Percentiles rank a stretch among this genome's conserved stretches.
Evolutionary conservation across 208 protist species (phyloP).

Genomic region (Leishmania aethiopica): DNA sequence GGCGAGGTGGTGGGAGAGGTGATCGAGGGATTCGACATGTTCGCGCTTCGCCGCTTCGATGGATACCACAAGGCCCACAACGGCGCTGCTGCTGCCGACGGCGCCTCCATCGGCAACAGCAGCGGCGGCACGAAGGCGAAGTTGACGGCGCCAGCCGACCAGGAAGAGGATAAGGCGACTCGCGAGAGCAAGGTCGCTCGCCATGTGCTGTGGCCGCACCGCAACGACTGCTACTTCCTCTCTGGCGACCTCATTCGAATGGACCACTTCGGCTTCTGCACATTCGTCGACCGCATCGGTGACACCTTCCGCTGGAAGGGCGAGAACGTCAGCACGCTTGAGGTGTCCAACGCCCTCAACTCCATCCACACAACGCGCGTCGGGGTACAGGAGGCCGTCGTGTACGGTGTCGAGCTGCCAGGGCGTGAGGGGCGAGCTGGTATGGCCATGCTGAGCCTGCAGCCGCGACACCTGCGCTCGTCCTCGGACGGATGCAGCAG

Average conservation of each 20-base stretch:
- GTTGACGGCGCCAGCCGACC: conserved; percentile 12
- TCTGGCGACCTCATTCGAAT: conserved; percentile 66
- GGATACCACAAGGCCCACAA: conserved; percentile 57
- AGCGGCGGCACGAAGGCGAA: not conserved
- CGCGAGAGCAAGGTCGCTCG: conserved; percentile 50
- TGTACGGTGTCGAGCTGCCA: conserved; percentile 70
- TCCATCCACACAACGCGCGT: conserved; percentile 29
- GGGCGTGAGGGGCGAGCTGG: conserved; percentile 60
- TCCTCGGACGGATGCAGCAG: not conserved
- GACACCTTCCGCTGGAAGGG: conserved; percentile 88
- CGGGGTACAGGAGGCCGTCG: conserved; percentile 53
- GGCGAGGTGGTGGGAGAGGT: conserved; percentile 61
- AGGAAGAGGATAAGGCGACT: conserved; percentile 13
- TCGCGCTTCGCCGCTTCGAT: conserved; percentile 67
- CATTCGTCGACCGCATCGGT: conserved; percentile 78
- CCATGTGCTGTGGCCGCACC: conserved; percentile 55
- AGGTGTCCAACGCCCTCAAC: conserved; percentile 63
- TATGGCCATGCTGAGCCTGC: conserved; percentile 65
- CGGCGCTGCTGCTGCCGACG: not conserved
- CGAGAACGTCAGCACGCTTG: conserved; percentile 80
- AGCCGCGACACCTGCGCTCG: not conserved
- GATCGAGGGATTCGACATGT: conserved; percentile 62
- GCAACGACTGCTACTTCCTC: conserved; percentile 63
- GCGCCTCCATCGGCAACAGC: not conserved
- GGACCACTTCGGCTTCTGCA: conserved; percentile 65